These are phyloP conservation scores for Barnettozyma californica DNA, from an alignment of 805 yeast species.

Conservation along the genomic window DNA sequence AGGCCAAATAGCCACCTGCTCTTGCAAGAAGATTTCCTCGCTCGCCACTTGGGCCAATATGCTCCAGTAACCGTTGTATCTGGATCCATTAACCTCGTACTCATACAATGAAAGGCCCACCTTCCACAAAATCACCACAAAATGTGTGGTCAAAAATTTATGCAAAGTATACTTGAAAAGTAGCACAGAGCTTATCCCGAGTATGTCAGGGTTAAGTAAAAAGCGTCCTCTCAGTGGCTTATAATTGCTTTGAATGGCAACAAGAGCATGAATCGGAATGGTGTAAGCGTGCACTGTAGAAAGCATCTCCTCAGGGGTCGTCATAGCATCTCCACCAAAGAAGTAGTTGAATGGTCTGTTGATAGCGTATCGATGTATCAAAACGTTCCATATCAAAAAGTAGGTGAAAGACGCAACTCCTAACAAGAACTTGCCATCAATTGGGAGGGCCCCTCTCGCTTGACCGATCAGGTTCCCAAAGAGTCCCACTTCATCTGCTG, in stretches of 20 bases:
- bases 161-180: slow-evolving; percentile 1
- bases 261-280: slow-evolving; percentile 3
- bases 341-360: slow-evolving; percentile 8
- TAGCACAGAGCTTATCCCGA: neutral
- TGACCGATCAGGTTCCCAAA: neutral
- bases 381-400: neutral
- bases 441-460: neutral
- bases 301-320: neutral
- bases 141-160: slow-evolving; percentile 4
- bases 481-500: neutral
- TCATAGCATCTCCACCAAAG: neutral
- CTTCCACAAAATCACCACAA: slow-evolving; percentile 16
- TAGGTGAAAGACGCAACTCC: neutral
- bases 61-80: slow-evolving; percentile 17
- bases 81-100: slow-evolving; percentile 11
- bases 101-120: slow-evolving; percentile 15
- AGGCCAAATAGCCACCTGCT: slow-evolving; percentile 20
- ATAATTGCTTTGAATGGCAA: slow-evolving; percentile 4
- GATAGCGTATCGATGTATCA: slow-evolving; percentile 5
- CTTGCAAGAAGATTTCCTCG: slow-evolving; percentile 1
- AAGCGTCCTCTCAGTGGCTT: neutral
- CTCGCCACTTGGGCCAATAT: slow-evolving; percentile 10
- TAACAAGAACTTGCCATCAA: neutral
- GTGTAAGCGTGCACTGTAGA: neutral
- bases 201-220: neutral